Percentiles rank a stretch among this genome's conserved stretches.
Conservation (phyloP, 2,329 filamentous ascomycete genomes). For the Magnaporthales sp. region DNA sequence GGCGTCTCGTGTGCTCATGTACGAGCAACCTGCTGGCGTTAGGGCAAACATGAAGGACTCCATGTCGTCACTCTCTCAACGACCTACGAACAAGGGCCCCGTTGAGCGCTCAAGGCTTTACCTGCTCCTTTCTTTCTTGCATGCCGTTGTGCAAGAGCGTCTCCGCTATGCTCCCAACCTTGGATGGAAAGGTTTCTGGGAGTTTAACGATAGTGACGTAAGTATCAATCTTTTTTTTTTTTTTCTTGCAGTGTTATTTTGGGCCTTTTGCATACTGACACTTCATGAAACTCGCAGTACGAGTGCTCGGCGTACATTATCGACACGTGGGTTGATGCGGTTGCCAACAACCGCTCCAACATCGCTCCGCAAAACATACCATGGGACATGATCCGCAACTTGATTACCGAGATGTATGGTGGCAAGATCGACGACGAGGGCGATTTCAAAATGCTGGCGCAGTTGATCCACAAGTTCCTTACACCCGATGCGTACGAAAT, state of each 20-base stretch:
- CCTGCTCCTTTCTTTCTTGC: slow-evolving; percentile 83
- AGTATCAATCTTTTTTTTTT: slow-evolving; percentile 32
- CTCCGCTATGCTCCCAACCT: slow-evolving; percentile 87
- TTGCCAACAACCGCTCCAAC: slow-evolving; percentile 80
- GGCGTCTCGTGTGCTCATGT: slow-evolving; percentile 90
- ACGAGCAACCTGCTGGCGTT: slow-evolving; percentile 94
- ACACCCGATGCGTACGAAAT: slow-evolving; percentile 87
- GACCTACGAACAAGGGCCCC: slow-evolving; percentile 64
- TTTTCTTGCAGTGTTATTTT: background rate
- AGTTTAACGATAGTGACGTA: slow-evolving; percentile 98
- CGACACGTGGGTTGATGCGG: slow-evolving; percentile 83
- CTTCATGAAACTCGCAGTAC: slow-evolving; percentile 55
- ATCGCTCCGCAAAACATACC: slow-evolving; percentile 89
- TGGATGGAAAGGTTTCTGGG: slow-evolving; percentile 99
- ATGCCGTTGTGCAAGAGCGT: slow-evolving; percentile 91
- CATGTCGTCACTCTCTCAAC: slow-evolving; percentile 68
- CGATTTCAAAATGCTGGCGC: slow-evolving; percentile 67
- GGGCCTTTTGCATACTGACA: slow-evolving; percentile 11
- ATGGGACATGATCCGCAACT: slow-evolving; percentile 88
- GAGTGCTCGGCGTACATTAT: slow-evolving; percentile 96
- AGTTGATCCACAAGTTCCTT: slow-evolving; percentile 69
- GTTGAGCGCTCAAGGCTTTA: slow-evolving; percentile 89
- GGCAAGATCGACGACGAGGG: slow-evolving; percentile 91
- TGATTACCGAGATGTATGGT: slow-evolving; percentile 91
- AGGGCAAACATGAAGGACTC: slow-evolving; percentile 99